Base-by-base conservation (phyloP, 805 yeast genomes). In the Cyberlindnera bimundalis region DNA sequence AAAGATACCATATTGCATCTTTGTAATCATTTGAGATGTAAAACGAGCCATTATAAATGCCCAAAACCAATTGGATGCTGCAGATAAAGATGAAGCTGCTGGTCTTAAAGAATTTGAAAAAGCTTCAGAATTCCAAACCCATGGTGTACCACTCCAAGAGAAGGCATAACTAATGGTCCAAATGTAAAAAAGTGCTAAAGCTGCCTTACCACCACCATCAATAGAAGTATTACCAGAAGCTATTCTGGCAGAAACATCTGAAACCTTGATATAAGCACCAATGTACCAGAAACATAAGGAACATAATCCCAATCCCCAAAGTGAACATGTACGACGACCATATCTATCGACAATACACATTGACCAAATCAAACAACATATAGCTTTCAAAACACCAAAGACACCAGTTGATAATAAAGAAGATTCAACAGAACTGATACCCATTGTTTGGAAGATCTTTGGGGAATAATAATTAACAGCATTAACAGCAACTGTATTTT, bases 401-500 rank as follows among this genome's bases (percentile, higher is more conserved):
- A 74, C 59, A 38, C 80, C 80, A 7, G 79, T 74, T 4, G 79
- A 71, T 15, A 71, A 64, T 32, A 76, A 61, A 2, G 70, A 67
- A 1, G 76, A 68, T 35, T 68, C 61, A 7, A 68, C 54, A 2
- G 77, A 73, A 25, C 55, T 55, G 15, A 75, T 65, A 14, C 81
- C 80, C 42, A 75, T 62, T 4, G 76, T 64, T 45, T 66, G 60
- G 58, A 75, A 73, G 31, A 76, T 64, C 9, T 68, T 64, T 18
- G 78, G 78, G n/a, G 79, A 71, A 53, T 74, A 76, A 53, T 76
- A 76, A 33, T 69, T 72, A 37, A 74, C 64, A 29, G 77, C 74
- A 46, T 72, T 67, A 50, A 74, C 70, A 27, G 78, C 78, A 42
- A 66, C 66, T 17, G 73, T 65, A 47, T 70, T 71, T 45, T 71